These are phyloP conservation scores for Termitomyces bulborhizus DNA, from an alignment of 768 basidiomycete genomes.

Conservation along the genomic window DNA sequence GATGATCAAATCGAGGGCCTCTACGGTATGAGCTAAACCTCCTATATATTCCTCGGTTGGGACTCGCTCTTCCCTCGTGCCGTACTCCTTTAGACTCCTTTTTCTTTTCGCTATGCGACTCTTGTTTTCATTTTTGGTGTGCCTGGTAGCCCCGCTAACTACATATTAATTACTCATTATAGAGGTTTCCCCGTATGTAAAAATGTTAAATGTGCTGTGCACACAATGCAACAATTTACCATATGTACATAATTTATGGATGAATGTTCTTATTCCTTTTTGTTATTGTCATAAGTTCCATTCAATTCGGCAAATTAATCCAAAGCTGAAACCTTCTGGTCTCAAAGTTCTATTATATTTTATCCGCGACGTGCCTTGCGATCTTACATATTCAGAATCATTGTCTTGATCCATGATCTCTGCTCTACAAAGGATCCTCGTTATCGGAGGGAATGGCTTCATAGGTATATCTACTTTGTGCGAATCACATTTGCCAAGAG, in stretches of 20 bases:
- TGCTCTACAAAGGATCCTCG: slow-evolving; percentile 61
- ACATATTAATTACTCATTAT: background rate
- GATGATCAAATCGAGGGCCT: slow-evolving; percentile 13
- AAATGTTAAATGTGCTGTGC: slow-evolving; percentile 4
- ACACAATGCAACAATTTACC: background rate
- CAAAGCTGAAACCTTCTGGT: background rate
- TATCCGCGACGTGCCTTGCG: background rate
- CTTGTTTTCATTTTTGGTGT: background rate
- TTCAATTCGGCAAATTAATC: background rate
- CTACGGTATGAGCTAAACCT: slow-evolving; percentile 10
- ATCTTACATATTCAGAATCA: background rate
- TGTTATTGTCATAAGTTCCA: no score
- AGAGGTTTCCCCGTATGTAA: background rate
- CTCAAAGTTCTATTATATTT: background rate
- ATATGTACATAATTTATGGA: background rate
- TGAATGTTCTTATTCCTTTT: background rate
- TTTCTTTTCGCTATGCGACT: background rate
- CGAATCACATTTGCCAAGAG: background rate
- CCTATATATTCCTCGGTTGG: slow-evolving; percentile 6
- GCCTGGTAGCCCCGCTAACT: slow-evolving; percentile 4
- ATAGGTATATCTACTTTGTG: slow-evolving; percentile 49
- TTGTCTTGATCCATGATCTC: slow-evolving; percentile 21
- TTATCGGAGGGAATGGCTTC: slow-evolving; percentile 98
- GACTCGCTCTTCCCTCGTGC: slow-evolving; percentile 13
- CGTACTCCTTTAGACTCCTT: background rate